Evolutionary conservation across 306 rosid genomes (phyloP).

Genomic region (Biancaea sappan): DNA sequence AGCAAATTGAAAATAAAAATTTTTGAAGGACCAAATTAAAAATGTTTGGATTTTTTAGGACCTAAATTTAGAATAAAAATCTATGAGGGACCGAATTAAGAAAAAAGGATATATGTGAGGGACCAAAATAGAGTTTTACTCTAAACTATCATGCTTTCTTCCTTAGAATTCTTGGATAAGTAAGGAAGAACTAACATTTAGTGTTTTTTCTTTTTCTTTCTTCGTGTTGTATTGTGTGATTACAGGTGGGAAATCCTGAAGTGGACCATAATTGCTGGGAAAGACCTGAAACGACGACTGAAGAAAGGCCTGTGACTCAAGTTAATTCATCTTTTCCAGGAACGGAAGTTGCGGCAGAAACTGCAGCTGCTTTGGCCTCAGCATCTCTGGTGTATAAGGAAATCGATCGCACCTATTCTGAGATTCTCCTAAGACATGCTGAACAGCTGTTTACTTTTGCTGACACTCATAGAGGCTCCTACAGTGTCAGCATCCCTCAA

Average conservation of each 20-base stretch:
- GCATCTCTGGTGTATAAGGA: slow-evolving; percentile 68
- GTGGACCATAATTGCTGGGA: slow-evolving; percentile 80
- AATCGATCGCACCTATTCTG: slow-evolving; percentile 48
- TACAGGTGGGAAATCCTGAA: slow-evolving; percentile 74
- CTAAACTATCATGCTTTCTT: neutral
- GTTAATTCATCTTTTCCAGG: slow-evolving; percentile 73
- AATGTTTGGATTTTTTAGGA: too few species aligned
- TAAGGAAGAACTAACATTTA: neutral
- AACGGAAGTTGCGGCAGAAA: slow-evolving; percentile 80
- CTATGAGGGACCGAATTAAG: too few species aligned
- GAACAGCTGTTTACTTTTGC: slow-evolving; percentile 63
- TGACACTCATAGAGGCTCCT: slow-evolving; percentile 62
- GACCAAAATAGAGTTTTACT: too few species aligned
- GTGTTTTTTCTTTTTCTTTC: too few species aligned
- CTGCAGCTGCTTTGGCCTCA: slow-evolving; percentile 76
- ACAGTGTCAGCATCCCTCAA: slow-evolving; percentile 70
- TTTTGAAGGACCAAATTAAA: too few species aligned
- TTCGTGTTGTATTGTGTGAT: slow-evolving; percentile 1
- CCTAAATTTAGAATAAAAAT: too few species aligned
- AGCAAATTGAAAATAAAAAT: too few species aligned
- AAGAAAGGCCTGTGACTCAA: slow-evolving; percentile 54
- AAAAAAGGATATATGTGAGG: too few species aligned
- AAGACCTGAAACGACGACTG: slow-evolving; percentile 64
- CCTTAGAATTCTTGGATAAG: neutral
- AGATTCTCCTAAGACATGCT: slow-evolving; percentile 58